Base-by-base conservation (phyloP, 495 filamentous ascomycete species). In the Annulohypoxylon stygium region DNA sequence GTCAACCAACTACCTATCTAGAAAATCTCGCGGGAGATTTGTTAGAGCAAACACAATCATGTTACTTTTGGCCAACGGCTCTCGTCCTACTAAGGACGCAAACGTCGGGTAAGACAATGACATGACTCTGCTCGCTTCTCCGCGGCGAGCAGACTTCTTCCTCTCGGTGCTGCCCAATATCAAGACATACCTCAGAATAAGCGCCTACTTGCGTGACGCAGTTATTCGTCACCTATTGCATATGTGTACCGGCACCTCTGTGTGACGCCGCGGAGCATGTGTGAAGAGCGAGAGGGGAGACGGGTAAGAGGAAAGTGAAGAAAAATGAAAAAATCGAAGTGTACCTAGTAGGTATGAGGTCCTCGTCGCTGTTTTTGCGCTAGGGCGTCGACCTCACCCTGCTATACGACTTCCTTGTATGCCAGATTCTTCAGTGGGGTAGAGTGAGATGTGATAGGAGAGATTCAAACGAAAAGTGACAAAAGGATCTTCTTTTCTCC, bases 21-120 rank as follows among this genome's bases (percentile, higher is more conserved):
- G 53, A 41, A 41, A 12, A 61, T 36, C 59, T 54, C 47, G 53
- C 39, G 53, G 54, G 47, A 65, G 54, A 61, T 65, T 62, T 30
- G 33, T 36, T 36, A 68, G 65, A 71, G 65, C 75, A 75, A 75
- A 71, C 71, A 69, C 43, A 61, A 72, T 43, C 59, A 48, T 58
- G 71, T 74, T 71, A 72, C 73, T 66, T 66, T 68, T 41, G 51
- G 45, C 67, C 73, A 75, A 75, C 73, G 73, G 73, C 65, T 66
- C 68, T 72, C 53, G 73, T 75, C 69, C 68, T 72, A 75, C 73
- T 69, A 51, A 62, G 36, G 54, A 62, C 57, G 64, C 73, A 75
- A 75, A 75, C 69, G 69, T 69, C 73, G 61, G 69, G 73, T 75
- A 51, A 72, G 73, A 75, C 73, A 68, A 72, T 60, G 51, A 54